Base-by-base conservation (phyloP, 768 basidiomycete species). In the Boletellus sp. region DNA sequence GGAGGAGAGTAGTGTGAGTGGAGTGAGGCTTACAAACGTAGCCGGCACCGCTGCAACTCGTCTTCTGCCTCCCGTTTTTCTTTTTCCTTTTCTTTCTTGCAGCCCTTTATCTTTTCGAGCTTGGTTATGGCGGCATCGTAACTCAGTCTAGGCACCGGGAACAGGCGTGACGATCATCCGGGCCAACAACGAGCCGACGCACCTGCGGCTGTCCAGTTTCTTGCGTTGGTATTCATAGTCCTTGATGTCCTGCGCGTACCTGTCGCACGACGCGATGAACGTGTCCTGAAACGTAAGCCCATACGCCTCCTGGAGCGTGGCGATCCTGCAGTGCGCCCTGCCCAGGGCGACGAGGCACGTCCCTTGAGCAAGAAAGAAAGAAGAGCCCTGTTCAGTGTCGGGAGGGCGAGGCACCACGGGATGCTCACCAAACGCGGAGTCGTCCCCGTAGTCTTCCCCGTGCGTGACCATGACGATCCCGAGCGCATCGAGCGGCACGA, bases 151-250 rank as follows among this genome's bases (percentile, higher is more conserved):
- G 22, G 24, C 39, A 24, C 33, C 6, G 35, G 6, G 24, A 12
- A 9, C 41, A 13, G 51, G 45, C n/a, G 33, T 36, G 24, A 33
- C 8, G 23, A 40, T 22, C 15, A n/a, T 28, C 35, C 17, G 13
- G n/a, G 20, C 15, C 11, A 15, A 41, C 23, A 15, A 11, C 38
- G 2, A 7, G 16, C 15, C 28, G 42, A 64, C 74, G 44, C 52
- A 88, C 91, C 90, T 77, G 61, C 90, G 74, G 45, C 86, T 91
- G 49, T 95, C 92, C 15, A 94, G 69, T 64, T 93, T 94, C 78
- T 93, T 95, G 53, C 83, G 79, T 52, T 86, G 76, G 5, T 73
- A 63, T 50, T 92, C 86, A 55, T 89, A 94, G 48, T 93, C 92
- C 61, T 85, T 90, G 62, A 95, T 84, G 24, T 88, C 84, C 9